These are phyloP conservation scores for Pseudopyricularia javanii DNA, from an alignment of 2,329 filamentous ascomycete genomes.

Conservation along the genomic window DNA sequence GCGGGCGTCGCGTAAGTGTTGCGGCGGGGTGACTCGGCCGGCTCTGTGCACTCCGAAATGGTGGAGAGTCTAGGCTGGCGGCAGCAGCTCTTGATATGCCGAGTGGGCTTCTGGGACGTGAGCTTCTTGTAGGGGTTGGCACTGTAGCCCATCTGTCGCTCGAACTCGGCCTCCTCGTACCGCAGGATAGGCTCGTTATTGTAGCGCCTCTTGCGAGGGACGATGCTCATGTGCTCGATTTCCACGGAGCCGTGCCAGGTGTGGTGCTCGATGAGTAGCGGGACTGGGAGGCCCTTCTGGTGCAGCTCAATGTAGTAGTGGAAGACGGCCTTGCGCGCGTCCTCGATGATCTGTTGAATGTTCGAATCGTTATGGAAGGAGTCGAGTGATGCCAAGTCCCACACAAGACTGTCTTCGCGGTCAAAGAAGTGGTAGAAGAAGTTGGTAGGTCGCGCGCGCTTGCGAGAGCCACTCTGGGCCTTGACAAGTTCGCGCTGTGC, in stretches of 20 bases:
- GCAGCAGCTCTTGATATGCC: not conserved
- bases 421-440: not conserved
- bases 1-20: not conserved
- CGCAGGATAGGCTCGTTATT: not conserved
- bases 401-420: not conserved
- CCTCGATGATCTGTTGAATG: not conserved
- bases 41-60: not conserved
- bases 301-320: not conserved
- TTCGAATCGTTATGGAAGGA: not conserved
- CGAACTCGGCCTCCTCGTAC: not conserved
- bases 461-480: not conserved
- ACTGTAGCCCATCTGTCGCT: not conserved
- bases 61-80: not conserved
- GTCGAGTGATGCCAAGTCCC: not conserved
- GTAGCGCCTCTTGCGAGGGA: not conserved
- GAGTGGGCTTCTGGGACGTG: not conserved
- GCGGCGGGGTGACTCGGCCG: constrained; percentile 6
- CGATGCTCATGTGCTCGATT: not conserved
- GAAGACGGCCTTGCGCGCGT: not conserved
- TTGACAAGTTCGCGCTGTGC: not conserved
- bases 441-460: not conserved
- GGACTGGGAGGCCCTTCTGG: not conserved
- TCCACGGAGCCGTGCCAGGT: constrained; percentile 1
- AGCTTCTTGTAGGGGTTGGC: not conserved
- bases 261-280: not conserved